These are phyloP conservation scores for Dimargaris xerosporica DNA, from an alignment of 192 early-diverging fungal species.

Conservation along the genomic window DNA sequence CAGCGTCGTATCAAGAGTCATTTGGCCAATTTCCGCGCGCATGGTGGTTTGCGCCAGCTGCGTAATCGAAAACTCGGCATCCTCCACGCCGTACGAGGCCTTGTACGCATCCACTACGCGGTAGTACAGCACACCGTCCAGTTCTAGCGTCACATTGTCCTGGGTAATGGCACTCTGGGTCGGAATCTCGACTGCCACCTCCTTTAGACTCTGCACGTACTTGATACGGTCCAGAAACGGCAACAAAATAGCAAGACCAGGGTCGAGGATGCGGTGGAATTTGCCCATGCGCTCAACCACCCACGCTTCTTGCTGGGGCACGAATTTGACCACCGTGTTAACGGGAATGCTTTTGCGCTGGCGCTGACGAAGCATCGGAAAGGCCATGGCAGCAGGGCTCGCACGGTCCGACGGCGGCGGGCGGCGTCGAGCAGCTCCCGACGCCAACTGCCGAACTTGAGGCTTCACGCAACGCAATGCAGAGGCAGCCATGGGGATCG, in stretches of 20 bases:
- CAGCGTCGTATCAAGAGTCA: slow-evolving; percentile 90
- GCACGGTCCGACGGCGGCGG: no score
- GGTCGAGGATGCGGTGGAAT: slow-evolving; percentile 71
- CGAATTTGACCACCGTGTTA: slow-evolving; percentile 76
- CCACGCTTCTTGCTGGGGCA: slow-evolving; percentile 97
- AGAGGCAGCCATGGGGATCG: no score
- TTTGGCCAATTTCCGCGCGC: slow-evolving; percentile 97
- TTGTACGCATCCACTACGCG: slow-evolving; percentile 83
- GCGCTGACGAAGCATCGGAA: no score
- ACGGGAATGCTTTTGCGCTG: slow-evolving; percentile 14
- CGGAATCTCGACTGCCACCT: slow-evolving; percentile 84
- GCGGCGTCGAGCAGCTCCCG: no score
- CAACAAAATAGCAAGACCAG: slow-evolving; percentile 78
- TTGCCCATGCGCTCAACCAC: slow-evolving; percentile 92
- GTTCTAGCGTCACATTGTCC: slow-evolving; percentile 92
- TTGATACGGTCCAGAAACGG: slow-evolving; percentile 77
- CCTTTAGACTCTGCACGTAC: slow-evolving; percentile 91
- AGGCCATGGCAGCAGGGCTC: no score
- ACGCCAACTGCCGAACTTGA: no score
- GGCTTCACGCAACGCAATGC: no score
- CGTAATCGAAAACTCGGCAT: slow-evolving; percentile 87
- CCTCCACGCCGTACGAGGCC: slow-evolving; percentile 85
- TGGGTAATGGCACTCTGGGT: slow-evolving; percentile 84
- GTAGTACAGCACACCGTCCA: slow-evolving; percentile 97
- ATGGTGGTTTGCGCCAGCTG: slow-evolving; percentile 99